Evolutionary conservation across 768 basidiomycete genomes (phyloP).

Genomic region (Omphalotus guepiniiformis): DNA sequence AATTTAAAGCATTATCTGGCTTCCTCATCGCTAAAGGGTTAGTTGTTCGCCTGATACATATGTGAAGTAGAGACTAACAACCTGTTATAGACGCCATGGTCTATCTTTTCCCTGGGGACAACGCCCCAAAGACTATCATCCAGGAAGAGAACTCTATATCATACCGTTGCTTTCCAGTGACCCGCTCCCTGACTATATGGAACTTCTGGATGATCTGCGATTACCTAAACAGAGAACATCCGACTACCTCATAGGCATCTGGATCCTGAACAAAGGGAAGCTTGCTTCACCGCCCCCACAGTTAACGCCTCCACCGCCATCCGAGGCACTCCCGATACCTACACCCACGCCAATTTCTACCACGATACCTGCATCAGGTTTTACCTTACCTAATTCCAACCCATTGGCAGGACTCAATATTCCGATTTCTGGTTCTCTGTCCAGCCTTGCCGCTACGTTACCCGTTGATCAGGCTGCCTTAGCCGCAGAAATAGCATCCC

Average conservation of each 20-base stretch:
- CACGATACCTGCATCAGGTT: constrained; percentile 10
- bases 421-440: constrained; percentile 15
- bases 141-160: constrained; percentile 85
- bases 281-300: constrained; percentile 44
- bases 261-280: constrained; percentile 82
- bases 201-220: constrained; percentile 71
- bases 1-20: constrained; percentile 58
- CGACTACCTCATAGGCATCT: constrained; percentile 76
- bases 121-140: constrained; percentile 65
- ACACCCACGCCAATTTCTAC: constrained; percentile 8
- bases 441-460: constrained; percentile 25
- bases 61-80: not conserved
- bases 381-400: constrained; percentile 11
- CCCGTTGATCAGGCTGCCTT: constrained; percentile 47
- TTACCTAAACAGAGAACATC: constrained; percentile 60
- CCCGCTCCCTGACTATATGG: constrained; percentile 79
- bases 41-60: constrained; percentile 21
- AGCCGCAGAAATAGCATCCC: constrained; percentile 65
- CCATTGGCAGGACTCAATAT: constrained; percentile 14
- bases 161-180: constrained; percentile 66
- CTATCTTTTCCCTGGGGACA: constrained; percentile 84
- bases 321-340: not conserved
- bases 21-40: constrained; percentile 74
- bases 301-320: constrained; percentile 16
- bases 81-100: constrained; percentile 66